These are phyloP conservation scores for Pseudogymnoascus sp. DNA, from an alignment of 2,329 filamentous ascomycete species.

Conservation along the genomic window DNA sequence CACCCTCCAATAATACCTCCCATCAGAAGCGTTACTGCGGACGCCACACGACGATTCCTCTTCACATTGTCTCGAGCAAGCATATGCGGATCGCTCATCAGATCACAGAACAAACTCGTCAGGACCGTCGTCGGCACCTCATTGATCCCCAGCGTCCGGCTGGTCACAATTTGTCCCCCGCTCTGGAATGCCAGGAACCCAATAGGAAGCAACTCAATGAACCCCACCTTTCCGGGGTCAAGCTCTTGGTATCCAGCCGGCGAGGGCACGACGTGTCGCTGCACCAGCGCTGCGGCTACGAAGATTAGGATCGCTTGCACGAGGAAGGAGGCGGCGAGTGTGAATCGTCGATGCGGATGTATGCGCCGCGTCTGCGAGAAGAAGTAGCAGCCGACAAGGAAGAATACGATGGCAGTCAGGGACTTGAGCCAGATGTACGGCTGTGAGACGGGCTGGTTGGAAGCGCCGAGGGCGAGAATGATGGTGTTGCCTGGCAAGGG, in stretches of 20 bases:
- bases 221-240: conserved; percentile 25
- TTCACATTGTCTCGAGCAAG: conserved; percentile 40
- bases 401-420: conserved; percentile 43
- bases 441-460: conserved; percentile 40
- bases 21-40: conserved; percentile 42
- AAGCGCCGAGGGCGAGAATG: conserved; percentile 51
- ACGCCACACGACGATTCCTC: conserved; percentile 42
- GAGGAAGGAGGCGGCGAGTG: conserved; percentile 41
- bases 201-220: conserved; percentile 38
- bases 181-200: conserved; percentile 58
- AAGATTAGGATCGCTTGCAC: conserved; percentile 44
- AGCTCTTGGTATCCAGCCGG: conserved; percentile 27
- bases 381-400: conserved; percentile 44
- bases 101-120: conserved; percentile 73
- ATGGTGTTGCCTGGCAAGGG: conserved; percentile 47
- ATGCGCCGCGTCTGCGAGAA: conserved; percentile 33
- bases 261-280: conserved; percentile 38
- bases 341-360: conserved; percentile 33
- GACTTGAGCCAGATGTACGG: conserved; percentile 46
- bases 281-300: conserved; percentile 43
- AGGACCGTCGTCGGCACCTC: conserved; percentile 70
- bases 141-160: conserved; percentile 59
- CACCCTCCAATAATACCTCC: conserved; percentile 47
- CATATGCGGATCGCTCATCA: conserved; percentile 59
- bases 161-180: conserved; percentile 69